Evolutionary conservation across 192 early-diverging fungal genomes (phyloP).

Genomic region (Dissophora globulifera): DNA sequence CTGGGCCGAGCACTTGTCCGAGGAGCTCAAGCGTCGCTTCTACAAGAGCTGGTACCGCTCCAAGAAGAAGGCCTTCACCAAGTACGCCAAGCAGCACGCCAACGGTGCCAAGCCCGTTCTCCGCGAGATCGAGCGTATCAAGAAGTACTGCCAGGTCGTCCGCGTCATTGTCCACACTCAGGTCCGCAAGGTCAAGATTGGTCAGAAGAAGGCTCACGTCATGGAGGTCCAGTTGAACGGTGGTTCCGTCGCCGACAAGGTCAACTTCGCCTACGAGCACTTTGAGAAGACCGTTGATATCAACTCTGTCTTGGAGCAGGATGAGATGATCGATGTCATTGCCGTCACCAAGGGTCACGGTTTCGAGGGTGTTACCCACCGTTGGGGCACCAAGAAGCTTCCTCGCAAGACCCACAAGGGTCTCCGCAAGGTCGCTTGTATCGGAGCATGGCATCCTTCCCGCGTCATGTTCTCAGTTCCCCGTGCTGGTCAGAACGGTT

Average conservation of each 20-base stretch:
- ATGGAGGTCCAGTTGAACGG: constrained; percentile 99
- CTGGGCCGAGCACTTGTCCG: constrained; percentile 98
- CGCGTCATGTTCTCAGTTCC: constrained; percentile 99
- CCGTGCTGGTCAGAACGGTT: constrained; percentile 99
- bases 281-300: constrained; percentile 97
- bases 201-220: constrained; percentile 99
- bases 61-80: constrained; percentile 99
- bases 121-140: constrained; percentile 96
- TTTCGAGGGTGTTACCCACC: constrained; percentile 98
- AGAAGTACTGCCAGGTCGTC: constrained; percentile 99
- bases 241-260: constrained; percentile 95
- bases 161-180: constrained; percentile 99
- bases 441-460: constrained; percentile 98
- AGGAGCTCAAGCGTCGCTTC: constrained; percentile 99
- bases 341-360: constrained; percentile 99
- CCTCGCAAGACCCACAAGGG: constrained; percentile 99
- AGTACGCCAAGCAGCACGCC: constrained; percentile 97
- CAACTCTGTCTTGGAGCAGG: constrained; percentile 93
- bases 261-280: constrained; percentile 96
- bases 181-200: constrained; percentile 92
- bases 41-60: constrained; percentile 99
- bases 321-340: constrained; percentile 99
- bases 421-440: constrained; percentile 99
- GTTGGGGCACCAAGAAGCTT: constrained; percentile 99
- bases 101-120: constrained; percentile 88